These are phyloP conservation scores for Pichia sp. DNA, from an alignment of 1,139 yeast genomes.

Conservation along the genomic window DNA sequence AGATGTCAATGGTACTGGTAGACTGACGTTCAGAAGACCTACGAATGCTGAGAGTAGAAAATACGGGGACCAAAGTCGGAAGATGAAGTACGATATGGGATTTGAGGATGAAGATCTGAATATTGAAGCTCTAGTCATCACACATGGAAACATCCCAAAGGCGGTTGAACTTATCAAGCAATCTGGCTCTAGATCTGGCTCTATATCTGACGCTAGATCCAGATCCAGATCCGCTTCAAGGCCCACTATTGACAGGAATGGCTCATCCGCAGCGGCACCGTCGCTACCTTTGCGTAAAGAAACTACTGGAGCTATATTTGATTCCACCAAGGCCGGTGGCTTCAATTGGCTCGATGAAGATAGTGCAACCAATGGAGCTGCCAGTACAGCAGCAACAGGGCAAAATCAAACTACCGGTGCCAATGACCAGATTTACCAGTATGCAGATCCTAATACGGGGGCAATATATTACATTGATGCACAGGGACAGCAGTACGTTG, in stretches of 20 bases:
- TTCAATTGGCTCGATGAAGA: constrained; percentile 31
- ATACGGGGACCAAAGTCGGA: constrained; percentile 34
- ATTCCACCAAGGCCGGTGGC: constrained; percentile 25
- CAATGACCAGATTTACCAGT: constrained; percentile 39
- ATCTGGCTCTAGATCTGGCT: constrained; percentile 13
- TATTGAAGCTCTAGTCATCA: constrained; percentile 42
- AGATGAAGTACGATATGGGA: constrained; percentile 38
- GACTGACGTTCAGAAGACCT: constrained; percentile 18
- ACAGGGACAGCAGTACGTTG: constrained; percentile 53
- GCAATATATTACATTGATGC: constrained; percentile 50
- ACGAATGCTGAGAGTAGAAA: constrained; percentile 38
- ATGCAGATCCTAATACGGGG: constrained; percentile 57
- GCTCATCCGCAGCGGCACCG: constrained; percentile 22
- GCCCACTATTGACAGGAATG: neutral
- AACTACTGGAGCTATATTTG: constrained; percentile 23
- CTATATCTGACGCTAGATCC: neutral
- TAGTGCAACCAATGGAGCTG: constrained; percentile 15
- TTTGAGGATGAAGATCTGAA: constrained; percentile 40
- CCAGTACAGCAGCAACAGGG: constrained; percentile 21
- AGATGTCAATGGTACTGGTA: constrained; percentile 2
- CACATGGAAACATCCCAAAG: constrained; percentile 40
- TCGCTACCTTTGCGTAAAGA: constrained; percentile 42
- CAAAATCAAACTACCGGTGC: constrained; percentile 16
- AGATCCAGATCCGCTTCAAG: neutral
- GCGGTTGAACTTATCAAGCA: constrained; percentile 42